Conservation (phyloP, 2,329 filamentous ascomycete genomes). For the Drechslerella coelobrocha region DNA sequence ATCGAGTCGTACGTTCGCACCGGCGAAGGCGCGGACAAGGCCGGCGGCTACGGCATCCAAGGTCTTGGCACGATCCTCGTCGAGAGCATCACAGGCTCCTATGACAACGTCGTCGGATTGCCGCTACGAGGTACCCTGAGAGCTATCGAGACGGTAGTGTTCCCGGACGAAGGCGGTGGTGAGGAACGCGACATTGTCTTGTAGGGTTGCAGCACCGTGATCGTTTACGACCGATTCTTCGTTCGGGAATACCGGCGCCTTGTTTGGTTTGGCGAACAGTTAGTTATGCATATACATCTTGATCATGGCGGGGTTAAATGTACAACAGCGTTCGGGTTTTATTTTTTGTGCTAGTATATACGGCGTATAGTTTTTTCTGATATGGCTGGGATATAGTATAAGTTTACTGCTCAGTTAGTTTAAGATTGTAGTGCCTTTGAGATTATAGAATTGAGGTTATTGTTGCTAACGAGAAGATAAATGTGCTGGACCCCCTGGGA, state of each 20-base stretch:
- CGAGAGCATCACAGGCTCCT: constrained; percentile 84
- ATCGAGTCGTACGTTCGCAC: constrained; percentile 75
- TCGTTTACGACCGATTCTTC: not conserved
- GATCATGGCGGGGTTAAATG: too few species aligned
- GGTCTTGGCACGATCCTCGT: constrained; percentile 85
- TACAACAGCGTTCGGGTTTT: too few species aligned
- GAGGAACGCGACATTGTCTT: constrained; percentile 57
- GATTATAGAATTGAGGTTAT: too few species aligned
- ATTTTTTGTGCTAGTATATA: too few species aligned
- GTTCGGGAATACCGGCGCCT: too few species aligned
- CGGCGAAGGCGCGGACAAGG: constrained; percentile 92
- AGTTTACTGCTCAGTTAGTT: too few species aligned
- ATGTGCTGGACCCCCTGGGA: not conserved
- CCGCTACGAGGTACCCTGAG: constrained; percentile 79
- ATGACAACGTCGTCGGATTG: constrained; percentile 93
- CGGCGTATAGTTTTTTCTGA: too few species aligned
- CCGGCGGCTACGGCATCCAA: constrained; percentile 93
- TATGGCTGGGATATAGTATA: too few species aligned
- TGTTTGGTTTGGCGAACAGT: not conserved
- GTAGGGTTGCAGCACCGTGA: not conserved
- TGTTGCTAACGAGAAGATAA: too few species aligned
- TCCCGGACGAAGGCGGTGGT: constrained; percentile 73
- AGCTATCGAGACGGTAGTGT: constrained; percentile 86
- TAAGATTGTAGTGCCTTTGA: too few species aligned
- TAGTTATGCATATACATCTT: not conserved